Evolutionary conservation across 495 filamentous ascomycete species (phyloP).

Genomic region (Articulospora tetracladia): DNA sequence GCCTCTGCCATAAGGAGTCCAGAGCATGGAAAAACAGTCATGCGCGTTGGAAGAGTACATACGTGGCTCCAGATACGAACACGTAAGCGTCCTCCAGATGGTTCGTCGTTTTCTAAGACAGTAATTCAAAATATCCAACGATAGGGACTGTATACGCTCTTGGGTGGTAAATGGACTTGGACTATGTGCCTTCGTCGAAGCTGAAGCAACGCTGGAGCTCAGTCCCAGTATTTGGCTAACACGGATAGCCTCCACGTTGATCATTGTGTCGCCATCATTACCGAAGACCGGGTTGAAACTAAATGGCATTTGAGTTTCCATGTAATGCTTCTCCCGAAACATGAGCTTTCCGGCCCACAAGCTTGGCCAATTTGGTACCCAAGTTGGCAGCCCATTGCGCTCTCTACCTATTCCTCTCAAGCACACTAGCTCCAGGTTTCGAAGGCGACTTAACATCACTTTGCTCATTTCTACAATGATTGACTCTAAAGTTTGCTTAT

Average conservation of each 20-base stretch:
- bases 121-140: not conserved
- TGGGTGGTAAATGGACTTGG: not conserved
- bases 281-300: not conserved
- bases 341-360: not conserved
- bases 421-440: not conserved
- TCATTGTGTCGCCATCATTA: not conserved
- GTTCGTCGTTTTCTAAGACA: not conserved
- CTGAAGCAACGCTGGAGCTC: not conserved
- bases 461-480: slow-evolving; percentile 1
- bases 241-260: not conserved
- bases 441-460: slow-evolving; percentile 28
- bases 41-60: not conserved
- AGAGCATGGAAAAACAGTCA: not conserved
- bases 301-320: not conserved
- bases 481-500: not conserved
- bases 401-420: not conserved
- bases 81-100: not conserved
- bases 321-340: not conserved
- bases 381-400: not conserved
- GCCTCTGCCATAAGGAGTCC: not conserved
- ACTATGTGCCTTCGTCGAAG: too few relatives aligned
- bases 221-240: not conserved
- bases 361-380: not conserved
- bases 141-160: not conserved
- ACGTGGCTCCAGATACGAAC: not conserved